These are phyloP conservation scores for Daphne laureola DNA, from an alignment of 441 rosid genomes.

Conservation along the genomic window DNA sequence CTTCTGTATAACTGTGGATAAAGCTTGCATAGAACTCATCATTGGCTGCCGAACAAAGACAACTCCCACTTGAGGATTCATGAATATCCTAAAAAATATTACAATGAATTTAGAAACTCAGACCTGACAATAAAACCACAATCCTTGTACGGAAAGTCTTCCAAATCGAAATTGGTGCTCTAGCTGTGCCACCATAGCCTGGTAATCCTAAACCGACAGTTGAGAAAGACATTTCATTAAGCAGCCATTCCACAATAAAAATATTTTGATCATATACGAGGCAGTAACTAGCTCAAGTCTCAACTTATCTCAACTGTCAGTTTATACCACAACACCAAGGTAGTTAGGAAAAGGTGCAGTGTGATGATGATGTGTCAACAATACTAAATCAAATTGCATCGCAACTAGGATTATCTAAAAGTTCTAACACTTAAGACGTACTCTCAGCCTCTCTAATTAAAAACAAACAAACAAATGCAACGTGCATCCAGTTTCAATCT, in stretches of 20 bases:
- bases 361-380: no score
- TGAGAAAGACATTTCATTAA: background rate
- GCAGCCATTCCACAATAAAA: background rate
- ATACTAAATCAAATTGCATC: no score
- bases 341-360: no score
- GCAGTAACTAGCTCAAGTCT: no score
- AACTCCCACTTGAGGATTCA: constrained; percentile 14
- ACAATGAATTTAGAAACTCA: constrained; percentile 20
- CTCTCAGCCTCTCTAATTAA: no score
- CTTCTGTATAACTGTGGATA: constrained; percentile 70
- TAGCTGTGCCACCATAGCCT: constrained; percentile 93
- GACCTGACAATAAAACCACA: constrained; percentile 99
- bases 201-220: constrained; percentile 57
- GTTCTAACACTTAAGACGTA: no score
- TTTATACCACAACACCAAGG: no score
- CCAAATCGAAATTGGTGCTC: constrained; percentile 98
- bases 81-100: constrained; percentile 8
- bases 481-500: no score
- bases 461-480: no score
- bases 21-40: constrained; percentile 90
- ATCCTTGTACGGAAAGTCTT: constrained; percentile 90
- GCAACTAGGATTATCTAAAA: no score
- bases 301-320: no score
- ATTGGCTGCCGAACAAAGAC: constrained; percentile 52
- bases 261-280: no score